Conservation (phyloP, 169 alveolate genomes). For the Cyclospora cayetanensis region DNA sequence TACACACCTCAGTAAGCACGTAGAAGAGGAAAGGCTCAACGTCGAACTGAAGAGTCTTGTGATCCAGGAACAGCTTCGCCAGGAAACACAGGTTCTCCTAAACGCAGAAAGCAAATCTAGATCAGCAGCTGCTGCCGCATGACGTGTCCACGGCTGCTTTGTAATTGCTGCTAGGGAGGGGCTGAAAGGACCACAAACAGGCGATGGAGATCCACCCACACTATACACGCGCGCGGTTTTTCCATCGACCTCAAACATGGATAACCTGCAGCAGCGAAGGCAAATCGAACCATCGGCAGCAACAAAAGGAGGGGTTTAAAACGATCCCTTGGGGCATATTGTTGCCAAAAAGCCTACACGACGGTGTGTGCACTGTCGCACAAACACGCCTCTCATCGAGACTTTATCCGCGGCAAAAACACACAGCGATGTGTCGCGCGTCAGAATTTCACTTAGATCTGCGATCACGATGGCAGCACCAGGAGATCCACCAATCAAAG, state of each 20-base stretch:
- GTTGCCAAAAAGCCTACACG: background rate
- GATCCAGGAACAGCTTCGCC: conserved; percentile 97
- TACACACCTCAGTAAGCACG: conserved; percentile 91
- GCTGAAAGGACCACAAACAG: too few relatives aligned
- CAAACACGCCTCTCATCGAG: too few relatives aligned
- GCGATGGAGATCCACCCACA: conserved; percentile 23
- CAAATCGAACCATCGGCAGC: background rate
- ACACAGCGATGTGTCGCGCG: background rate
- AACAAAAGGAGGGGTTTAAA: background rate
- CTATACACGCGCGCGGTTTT: conserved; percentile 88
- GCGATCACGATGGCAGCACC: background rate
- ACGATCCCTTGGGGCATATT: background rate
- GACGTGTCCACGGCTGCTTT: background rate
- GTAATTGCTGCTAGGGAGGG: too few relatives aligned
- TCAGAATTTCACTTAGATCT: too few relatives aligned
- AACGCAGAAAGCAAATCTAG: background rate
- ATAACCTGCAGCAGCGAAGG: conserved; percentile 44
- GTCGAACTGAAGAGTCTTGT: conserved; percentile 92
- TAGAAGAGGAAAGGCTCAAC: conserved; percentile 92
- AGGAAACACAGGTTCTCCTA: conserved; percentile 97
- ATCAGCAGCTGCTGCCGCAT: background rate
- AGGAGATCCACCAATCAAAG: too few relatives aligned
- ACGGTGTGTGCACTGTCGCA: background rate
- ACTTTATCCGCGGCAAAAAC: too few relatives aligned
- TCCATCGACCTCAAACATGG: conserved; percentile 95